phyloP scores from a whole-genome alignment of 2,329 filamentous ascomycete genomes.

The Fusarium equiseti region DNA sequence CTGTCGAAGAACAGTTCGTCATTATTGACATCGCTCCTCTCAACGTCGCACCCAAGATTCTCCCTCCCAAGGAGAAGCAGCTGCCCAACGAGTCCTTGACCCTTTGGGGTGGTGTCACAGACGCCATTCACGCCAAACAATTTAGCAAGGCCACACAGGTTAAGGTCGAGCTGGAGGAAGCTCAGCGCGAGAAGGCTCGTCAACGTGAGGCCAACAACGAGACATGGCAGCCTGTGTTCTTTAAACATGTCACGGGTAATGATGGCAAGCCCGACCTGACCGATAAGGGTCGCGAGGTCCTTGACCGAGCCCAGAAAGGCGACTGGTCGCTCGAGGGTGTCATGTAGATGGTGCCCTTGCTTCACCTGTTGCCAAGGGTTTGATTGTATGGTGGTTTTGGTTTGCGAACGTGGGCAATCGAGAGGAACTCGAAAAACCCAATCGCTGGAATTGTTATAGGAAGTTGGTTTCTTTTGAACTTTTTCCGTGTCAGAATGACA shows the following conservation, averaged over 20 bases:
- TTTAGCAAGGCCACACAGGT: constrained; percentile 85
- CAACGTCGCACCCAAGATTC: constrained; percentile 78
- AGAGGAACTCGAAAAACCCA: constrained; percentile 6
- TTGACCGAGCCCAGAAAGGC: constrained; percentile 64
- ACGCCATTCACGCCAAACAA: constrained; percentile 85
- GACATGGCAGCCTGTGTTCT: constrained; percentile 90
- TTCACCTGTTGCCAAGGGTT: not conserved
- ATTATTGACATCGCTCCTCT: constrained; percentile 92
- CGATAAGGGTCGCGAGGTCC: constrained; percentile 63
- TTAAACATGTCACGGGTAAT: constrained; percentile 71
- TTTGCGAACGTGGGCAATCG: constrained; percentile 2
- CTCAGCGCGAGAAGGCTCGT: constrained; percentile 85
- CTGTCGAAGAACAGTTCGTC: constrained; percentile 72
- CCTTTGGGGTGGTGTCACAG: constrained; percentile 89
- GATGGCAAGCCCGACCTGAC: constrained; percentile 68
- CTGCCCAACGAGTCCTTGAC: constrained; percentile 89
- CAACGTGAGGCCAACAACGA: constrained; percentile 77
- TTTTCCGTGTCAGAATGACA: constrained; percentile 44
- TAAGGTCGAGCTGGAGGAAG: constrained; percentile 93
- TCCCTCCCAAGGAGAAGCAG: constrained; percentile 83
- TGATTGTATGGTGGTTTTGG: not conserved
- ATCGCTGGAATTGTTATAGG: constrained; percentile 39
- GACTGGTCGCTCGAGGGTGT: constrained; percentile 65
- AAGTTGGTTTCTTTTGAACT: constrained; percentile 26
- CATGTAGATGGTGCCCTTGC: constrained; percentile 16